Evolutionary conservation across 2,329 filamentous ascomycete genomes (phyloP).

Genomic region (Didymella pomorum): DNA sequence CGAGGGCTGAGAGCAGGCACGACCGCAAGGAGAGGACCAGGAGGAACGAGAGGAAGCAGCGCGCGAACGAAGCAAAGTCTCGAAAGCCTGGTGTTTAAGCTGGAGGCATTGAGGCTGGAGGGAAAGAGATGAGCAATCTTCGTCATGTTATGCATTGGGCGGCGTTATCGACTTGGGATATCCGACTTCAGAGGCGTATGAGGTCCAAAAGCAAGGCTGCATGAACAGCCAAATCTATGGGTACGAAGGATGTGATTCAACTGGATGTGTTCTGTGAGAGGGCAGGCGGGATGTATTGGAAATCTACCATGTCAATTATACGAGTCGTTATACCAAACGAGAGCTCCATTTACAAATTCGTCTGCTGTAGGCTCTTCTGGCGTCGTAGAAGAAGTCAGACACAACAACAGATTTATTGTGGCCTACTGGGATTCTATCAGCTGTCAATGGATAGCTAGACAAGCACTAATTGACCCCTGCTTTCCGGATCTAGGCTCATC

Average conservation of each 20-base stretch:
- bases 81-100: constrained; percentile 58
- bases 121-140: constrained; percentile 21
- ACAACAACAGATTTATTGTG: too few species aligned
- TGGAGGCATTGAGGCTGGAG: constrained; percentile 23
- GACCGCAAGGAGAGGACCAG: constrained; percentile 61
- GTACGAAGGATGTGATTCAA: not conserved
- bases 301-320: not conserved
- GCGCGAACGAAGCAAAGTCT: constrained; percentile 69
- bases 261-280: not conserved
- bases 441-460: too few species aligned
- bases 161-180: constrained; percentile 35
- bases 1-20: constrained; percentile 66
- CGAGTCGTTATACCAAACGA: not conserved
- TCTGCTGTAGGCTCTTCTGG: too few species aligned
- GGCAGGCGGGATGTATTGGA: not conserved
- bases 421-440: too few species aligned
- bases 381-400: too few species aligned
- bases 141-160: constrained; percentile 40
- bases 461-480: too few species aligned
- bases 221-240: constrained; percentile 5
- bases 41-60: constrained; percentile 55
- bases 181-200: constrained; percentile 24
- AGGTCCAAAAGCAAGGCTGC: constrained; percentile 23
- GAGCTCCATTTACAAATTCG: not conserved
- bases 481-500: too few species aligned